Percentiles rank a stretch among this genome's conserved stretches.
Evolutionary conservation across 805 yeast genomes (phyloP).

Genomic region (Yarrowia osloensis): DNA sequence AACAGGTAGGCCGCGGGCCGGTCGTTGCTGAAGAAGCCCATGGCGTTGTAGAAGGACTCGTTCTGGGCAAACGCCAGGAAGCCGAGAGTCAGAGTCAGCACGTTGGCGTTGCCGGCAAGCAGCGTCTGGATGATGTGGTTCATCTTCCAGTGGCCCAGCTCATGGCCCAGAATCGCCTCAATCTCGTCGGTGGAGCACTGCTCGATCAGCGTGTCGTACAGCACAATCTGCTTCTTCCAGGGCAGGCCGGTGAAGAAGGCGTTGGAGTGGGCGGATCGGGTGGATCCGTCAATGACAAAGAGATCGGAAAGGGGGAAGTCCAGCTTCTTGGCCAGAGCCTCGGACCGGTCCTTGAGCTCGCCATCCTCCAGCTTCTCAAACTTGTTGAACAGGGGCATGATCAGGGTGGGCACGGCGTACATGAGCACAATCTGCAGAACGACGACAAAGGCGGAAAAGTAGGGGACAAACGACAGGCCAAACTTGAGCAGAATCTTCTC

Average conservation of each 20-base stretch:
- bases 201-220: constrained; percentile 86
- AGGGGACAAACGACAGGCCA: constrained; percentile 79
- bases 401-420: constrained; percentile 78
- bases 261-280: constrained; percentile 93
- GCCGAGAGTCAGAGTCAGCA: constrained; percentile 64
- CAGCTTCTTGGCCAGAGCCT: constrained; percentile 70
- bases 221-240: constrained; percentile 93
- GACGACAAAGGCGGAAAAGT: constrained; percentile 71
- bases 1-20: constrained; percentile 73
- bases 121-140: constrained; percentile 83
- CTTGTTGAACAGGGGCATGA: constrained; percentile 91
- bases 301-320: constrained; percentile 84
- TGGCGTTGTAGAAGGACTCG: constrained; percentile 70
- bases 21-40: constrained; percentile 59
- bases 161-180: constrained; percentile 96
- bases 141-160: constrained; percentile 96
- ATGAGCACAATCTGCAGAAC: constrained; percentile 70
- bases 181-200: constrained; percentile 76
- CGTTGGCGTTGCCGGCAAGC: constrained; percentile 61
- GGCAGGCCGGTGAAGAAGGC: constrained; percentile 97
- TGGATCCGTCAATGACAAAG: constrained; percentile 94
- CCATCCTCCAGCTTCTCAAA: constrained; percentile 89
- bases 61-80: constrained; percentile 83
- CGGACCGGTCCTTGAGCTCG: constrained; percentile 78
- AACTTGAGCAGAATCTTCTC: constrained; percentile 78